A percentile compares a stretch with the other conserved stretches of the same genome.
Evolutionary conservation across 805 yeast species (phyloP).

Genomic region (Saccharomycopsis babjevae): DNA sequence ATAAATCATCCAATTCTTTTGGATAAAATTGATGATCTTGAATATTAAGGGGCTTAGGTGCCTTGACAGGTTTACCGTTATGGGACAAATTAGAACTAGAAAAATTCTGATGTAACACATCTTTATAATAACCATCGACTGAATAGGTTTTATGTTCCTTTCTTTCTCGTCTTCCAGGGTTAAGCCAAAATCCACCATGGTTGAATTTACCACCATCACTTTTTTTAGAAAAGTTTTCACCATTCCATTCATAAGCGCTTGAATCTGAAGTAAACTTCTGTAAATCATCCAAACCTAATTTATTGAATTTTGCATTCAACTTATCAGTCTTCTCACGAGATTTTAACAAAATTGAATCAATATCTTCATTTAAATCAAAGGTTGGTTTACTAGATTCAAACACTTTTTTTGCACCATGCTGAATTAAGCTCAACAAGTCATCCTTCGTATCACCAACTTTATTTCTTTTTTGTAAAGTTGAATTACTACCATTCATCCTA

Average conservation of each 20-base stretch:
- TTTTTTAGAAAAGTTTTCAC: slow-evolving; percentile 48
- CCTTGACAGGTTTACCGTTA: slow-evolving; percentile 34
- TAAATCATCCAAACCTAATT: slow-evolving; percentile 84
- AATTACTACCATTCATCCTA: slow-evolving; percentile 38
- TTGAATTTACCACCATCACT: slow-evolving; percentile 23
- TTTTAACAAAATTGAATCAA: slow-evolving; percentile 67
- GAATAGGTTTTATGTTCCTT: slow-evolving; percentile 65
- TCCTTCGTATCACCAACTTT: slow-evolving; percentile 58
- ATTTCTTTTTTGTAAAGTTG: slow-evolving; percentile 20
- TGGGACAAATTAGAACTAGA: slow-evolving; percentile 16
- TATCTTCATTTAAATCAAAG: slow-evolving; percentile 46
- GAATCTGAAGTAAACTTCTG: slow-evolving; percentile 85
- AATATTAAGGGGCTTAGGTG: slow-evolving; percentile 54
- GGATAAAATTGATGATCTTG: slow-evolving; percentile 74
- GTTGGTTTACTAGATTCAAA: slow-evolving; percentile 40
- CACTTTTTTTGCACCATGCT: slow-evolving; percentile 88
- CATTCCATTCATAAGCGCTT: slow-evolving; percentile 95
- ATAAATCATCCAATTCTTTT: slow-evolving; percentile 37
- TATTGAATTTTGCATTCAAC: slow-evolving; percentile 71
- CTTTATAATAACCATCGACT: slow-evolving; percentile 67
- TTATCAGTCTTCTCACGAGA: slow-evolving; percentile 78
- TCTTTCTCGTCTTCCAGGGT: slow-evolving; percentile 66
- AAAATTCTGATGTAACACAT: slow-evolving; percentile 35
- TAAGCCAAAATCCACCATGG: slow-evolving; percentile 48
- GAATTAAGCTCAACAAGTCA: slow-evolving; percentile 89